Evolutionary conservation across 176 grass and related monocot genomes (phyloP).

Genomic region (Oryza glumipatula): DNA sequence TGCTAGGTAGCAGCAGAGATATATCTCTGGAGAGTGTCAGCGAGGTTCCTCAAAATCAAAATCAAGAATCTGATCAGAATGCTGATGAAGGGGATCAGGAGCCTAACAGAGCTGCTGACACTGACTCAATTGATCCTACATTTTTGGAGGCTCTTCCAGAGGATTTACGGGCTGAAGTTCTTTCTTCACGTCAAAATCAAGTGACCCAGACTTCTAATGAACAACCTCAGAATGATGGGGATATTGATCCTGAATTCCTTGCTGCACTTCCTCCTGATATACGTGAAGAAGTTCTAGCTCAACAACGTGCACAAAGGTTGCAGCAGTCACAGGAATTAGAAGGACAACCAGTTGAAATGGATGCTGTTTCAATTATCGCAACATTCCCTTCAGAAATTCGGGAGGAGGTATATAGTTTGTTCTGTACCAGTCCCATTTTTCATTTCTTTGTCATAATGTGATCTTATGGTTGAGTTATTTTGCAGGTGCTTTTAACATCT

Average conservation of each 20-base stretch:
- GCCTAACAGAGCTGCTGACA: constrained; percentile 49
- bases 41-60: constrained; percentile 71
- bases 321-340: constrained; percentile 91
- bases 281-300: constrained; percentile 87
- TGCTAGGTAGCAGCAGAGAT: constrained; percentile 57
- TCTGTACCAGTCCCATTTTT: constrained; percentile 18
- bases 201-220: constrained; percentile 76
- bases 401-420: constrained; percentile 84
- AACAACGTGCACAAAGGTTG: constrained; percentile 88
- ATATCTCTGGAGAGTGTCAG: constrained; percentile 80
- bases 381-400: constrained; percentile 97
- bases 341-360: constrained; percentile 98
- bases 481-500: constrained; percentile 95
- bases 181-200: constrained; percentile 97
- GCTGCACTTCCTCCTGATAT: constrained; percentile 99
- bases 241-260: constrained; percentile 99
- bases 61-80: constrained; percentile 68
- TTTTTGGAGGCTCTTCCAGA: constrained; percentile 99
- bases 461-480: constrained; percentile 29
- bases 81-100: constrained; percentile 56
- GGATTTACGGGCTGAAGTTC: constrained; percentile 89
- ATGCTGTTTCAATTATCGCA: constrained; percentile 97
- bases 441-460: neutral
- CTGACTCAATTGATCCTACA: constrained; percentile 90
- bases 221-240: constrained; percentile 71